Base-by-base conservation (phyloP, 2,329 filamentous ascomycete species). In the Didymella arachidicola region DNA sequence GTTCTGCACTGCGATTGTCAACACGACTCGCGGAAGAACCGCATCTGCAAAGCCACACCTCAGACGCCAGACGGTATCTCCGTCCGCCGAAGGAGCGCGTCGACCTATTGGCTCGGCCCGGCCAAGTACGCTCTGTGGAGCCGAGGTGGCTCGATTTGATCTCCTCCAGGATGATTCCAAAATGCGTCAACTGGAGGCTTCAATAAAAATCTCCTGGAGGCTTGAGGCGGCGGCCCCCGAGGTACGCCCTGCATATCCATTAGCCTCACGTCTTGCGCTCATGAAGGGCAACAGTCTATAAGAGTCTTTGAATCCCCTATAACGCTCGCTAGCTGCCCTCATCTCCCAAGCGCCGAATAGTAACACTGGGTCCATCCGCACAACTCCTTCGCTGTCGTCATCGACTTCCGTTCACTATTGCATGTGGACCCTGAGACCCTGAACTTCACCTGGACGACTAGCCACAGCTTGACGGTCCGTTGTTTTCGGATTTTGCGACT, bases 91-190 rank as follows among this genome's bases (percentile, higher is more conserved):
- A 38, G 46, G 46, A 49, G n/a, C 48, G 46, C 51, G 45, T 18
- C 29, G 42, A 50, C 27, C 38, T 48, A 72, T 73, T 73, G 68
- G 71, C 64, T 52, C 63, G 62, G 59, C 60, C 65, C 60, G 63
- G 60, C 41, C 41, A 66, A 50, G 60, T 66, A 65, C 61, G 63
- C 49, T 45, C 54, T 50, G 51, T 47, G 26, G 60, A 67, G 68
- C 66, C 71, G 60, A 68, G 51, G 64, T 68, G 69, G 64, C 66
- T 72, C 66, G 71, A 71, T 59, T 65, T 63, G 70, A 74, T 75
- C 66, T 57, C 50, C 68, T 57, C 61, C 68, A 68, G 71, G 67
- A 68, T 71, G 48, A 63, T 72, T 72, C 68, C 66, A 68, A 67
- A 72, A 69, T 64, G 61, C 53, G 61, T 65, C 55, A 63, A 64